Evolutionary conservation across 1,284 basidiomycete species (phyloP).

Genomic region (Sphagnurus paluster): DNA sequence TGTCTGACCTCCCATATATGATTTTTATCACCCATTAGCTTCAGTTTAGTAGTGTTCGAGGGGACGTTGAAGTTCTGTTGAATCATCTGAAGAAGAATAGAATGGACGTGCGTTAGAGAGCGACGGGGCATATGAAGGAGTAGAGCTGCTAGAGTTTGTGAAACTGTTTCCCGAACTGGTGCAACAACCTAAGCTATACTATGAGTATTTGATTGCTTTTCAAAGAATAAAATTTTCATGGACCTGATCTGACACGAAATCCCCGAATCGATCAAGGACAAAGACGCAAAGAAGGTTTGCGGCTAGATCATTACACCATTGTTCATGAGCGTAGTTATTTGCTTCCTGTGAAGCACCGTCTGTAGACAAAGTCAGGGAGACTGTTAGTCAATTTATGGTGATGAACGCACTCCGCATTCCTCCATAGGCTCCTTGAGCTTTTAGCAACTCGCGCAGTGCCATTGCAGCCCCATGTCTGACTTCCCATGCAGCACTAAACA

Average conservation of each 20-base stretch:
- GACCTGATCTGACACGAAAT: slow-evolving; percentile 94
- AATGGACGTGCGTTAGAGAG: slow-evolving; percentile 80
- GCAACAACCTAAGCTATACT: slow-evolving; percentile 73
- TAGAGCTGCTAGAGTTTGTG: slow-evolving; percentile 91
- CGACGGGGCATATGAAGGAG: slow-evolving; percentile 83
- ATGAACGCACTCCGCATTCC: slow-evolving; percentile 68
- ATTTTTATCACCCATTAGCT: slow-evolving; percentile 45
- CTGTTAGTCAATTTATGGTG: slow-evolving; percentile 5
- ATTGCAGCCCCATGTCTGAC: slow-evolving; percentile 93
- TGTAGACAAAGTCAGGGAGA: slow-evolving; percentile 25
- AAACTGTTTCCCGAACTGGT: slow-evolving; percentile 95
- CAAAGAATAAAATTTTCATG: slow-evolving; percentile 17
- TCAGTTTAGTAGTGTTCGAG: slow-evolving; percentile 27
- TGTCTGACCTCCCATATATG: slow-evolving; percentile 98
- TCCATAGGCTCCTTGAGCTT: slow-evolving; percentile 80
- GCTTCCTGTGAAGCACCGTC: slow-evolving; percentile 50
- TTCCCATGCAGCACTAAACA: slow-evolving; percentile 92
- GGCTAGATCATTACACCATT: slow-evolving; percentile 89
- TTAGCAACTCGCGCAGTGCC: slow-evolving; percentile 88
- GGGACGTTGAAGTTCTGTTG: slow-evolving; percentile 72
- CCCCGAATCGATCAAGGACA: slow-evolving; percentile 95
- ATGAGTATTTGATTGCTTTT: not conserved
- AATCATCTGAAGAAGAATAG: slow-evolving; percentile 91
- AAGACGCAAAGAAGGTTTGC: slow-evolving; percentile 89
- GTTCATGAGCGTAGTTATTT: slow-evolving; percentile 72